phyloP scores from a whole-genome alignment of 352 stramenopile species.

The Phytophthora multivora region DNA sequence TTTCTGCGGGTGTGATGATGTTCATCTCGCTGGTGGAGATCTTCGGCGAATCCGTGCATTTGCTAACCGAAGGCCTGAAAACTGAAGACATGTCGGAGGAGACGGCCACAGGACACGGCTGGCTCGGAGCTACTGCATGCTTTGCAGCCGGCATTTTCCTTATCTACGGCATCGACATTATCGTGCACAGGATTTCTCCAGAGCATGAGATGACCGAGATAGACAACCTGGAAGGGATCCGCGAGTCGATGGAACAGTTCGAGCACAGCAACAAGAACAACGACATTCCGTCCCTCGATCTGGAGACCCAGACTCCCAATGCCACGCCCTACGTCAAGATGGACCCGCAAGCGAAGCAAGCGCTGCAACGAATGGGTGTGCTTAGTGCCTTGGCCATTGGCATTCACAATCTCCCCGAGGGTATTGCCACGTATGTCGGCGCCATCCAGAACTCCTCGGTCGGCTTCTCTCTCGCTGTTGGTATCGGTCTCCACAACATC shows the following conservation, averaged over 20 bases:
- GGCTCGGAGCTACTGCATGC: constrained; percentile 80
- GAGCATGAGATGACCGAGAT: constrained; percentile 40
- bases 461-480: constrained; percentile 91
- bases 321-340: constrained; percentile 29
- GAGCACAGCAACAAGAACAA: constrained; percentile 17
- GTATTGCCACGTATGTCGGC: constrained; percentile 95
- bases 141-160: constrained; percentile 86
- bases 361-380: constrained; percentile 86
- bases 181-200: constrained; percentile 47
- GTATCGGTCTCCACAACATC: constrained; percentile 97
- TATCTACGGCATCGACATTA: constrained; percentile 52
- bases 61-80: constrained; percentile 42
- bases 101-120: constrained; percentile 52
- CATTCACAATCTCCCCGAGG: constrained; percentile 96
- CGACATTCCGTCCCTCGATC: constrained; percentile 7
- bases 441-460: constrained; percentile 90
- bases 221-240: constrained; percentile 34
- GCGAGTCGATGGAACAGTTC: constrained; percentile 37
- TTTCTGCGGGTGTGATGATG: constrained; percentile 78
- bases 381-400: constrained; percentile 92
- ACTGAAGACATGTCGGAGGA: constrained; percentile 37
- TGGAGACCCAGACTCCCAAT: constrained; percentile 35
- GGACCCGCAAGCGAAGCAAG: constrained; percentile 24
- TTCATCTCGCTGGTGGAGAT: constrained; percentile 83
- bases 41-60: constrained; percentile 44